Conservation (phyloP, 2,329 filamentous ascomycete genomes). For the Aspergillus sp. region DNA sequence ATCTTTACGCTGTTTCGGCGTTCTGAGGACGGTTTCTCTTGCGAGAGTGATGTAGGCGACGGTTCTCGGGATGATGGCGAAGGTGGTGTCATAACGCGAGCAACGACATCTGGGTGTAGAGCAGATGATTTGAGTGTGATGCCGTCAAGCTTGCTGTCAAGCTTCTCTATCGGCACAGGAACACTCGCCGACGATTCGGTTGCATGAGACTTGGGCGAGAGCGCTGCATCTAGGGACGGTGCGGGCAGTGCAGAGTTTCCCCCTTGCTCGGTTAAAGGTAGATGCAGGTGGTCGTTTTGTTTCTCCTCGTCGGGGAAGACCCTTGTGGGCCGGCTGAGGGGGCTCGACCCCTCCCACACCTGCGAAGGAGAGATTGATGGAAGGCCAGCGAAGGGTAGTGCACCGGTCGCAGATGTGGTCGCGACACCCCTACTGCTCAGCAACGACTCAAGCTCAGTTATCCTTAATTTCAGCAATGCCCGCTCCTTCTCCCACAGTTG, state of each 20-base stretch:
- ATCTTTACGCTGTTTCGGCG: conserved; percentile 33
- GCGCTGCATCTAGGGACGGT: conserved; percentile 40
- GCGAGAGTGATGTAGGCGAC: conserved; percentile 26
- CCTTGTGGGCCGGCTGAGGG: conserved; percentile 40
- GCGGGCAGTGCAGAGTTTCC: conserved; percentile 18
- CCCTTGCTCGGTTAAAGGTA: conserved; percentile 32
- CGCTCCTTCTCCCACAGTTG: conserved; percentile 47
- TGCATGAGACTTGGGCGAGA: conserved; percentile 38
- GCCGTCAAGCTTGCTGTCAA: conserved; percentile 48
- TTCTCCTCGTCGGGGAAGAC: conserved; percentile 42
- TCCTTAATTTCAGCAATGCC: conserved; percentile 40
- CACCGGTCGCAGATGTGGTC: conserved; percentile 13
- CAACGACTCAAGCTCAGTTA: conserved; percentile 41
- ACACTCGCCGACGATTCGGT: conserved; percentile 34
- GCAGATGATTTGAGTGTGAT: conserved; percentile 49
- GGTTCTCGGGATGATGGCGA: conserved; percentile 31
- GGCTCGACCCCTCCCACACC: conserved; percentile 47
- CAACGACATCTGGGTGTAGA: conserved; percentile 43
- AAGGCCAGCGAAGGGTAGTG: conserved; percentile 6
- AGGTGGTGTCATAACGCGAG: conserved; percentile 44
- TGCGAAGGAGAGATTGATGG: conserved; percentile 25
- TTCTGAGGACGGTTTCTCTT: conserved; percentile 24
- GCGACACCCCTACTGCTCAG: conserved; percentile 23
- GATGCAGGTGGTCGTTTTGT: conserved; percentile 22
- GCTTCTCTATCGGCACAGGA: conserved; percentile 47